Conservation (phyloP, 768 basidiomycete species). For the Udeniomyces megalosporus region DNA sequence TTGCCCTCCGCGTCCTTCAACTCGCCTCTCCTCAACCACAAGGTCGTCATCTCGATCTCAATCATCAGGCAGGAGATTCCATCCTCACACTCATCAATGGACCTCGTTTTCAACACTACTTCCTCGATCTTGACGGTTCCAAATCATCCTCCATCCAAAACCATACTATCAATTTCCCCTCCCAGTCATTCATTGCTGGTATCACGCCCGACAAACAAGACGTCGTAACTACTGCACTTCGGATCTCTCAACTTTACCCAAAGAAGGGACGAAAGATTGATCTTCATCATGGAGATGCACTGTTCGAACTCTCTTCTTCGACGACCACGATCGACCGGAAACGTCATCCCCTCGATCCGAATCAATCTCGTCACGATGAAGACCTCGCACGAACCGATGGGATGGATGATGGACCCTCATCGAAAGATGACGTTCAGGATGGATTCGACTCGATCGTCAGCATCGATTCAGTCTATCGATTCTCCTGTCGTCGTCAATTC, state of each 20-base stretch:
- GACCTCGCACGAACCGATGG: slow-evolving; percentile 12
- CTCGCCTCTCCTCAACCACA: slow-evolving; percentile 34
- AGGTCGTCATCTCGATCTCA: slow-evolving; percentile 47
- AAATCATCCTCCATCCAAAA: too few relatives aligned
- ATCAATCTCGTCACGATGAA: too few relatives aligned
- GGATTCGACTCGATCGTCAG: slow-evolving; percentile 33
- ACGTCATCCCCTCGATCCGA: too few relatives aligned
- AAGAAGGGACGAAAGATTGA: background rate
- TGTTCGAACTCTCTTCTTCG: background rate
- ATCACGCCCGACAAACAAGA: slow-evolving; percentile 46
- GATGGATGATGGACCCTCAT: too few relatives aligned
- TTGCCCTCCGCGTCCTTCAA: slow-evolving; percentile 39
- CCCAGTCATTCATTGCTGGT: slow-evolving; percentile 39
- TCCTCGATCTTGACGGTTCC: too few relatives aligned
- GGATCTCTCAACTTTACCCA: too few relatives aligned
- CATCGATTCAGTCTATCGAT: slow-evolving; percentile 56
- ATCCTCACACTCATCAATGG: slow-evolving; percentile 25
- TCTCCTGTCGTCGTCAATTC: slow-evolving; percentile 39
- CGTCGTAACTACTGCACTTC: slow-evolving; percentile 25
- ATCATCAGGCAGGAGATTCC: slow-evolving; percentile 53
- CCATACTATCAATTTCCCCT: slow-evolving; percentile 27
- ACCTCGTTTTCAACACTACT: slow-evolving; percentile 1
- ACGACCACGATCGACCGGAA: too few relatives aligned
- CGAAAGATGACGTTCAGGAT: too few relatives aligned
- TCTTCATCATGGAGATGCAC: slow-evolving; percentile 9